Conservation (phyloP, 768 basidiomycete genomes). For the Thelephora aurantiotincta region DNA sequence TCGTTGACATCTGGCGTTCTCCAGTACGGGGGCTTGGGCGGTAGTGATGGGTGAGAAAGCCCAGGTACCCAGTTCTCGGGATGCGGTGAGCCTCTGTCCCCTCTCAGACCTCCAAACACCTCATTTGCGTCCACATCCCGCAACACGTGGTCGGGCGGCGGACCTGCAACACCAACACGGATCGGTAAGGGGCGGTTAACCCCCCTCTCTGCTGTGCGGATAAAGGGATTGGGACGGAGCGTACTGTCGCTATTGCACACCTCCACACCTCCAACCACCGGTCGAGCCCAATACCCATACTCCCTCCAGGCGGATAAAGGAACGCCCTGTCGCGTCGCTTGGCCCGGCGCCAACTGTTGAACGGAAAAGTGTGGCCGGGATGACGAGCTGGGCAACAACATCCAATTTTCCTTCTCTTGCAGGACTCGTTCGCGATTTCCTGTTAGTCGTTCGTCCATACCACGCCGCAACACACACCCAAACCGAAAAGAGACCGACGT, state of each 20-base stretch:
- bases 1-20: conserved; percentile 18
- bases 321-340: conserved; percentile 5
- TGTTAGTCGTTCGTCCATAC: neutral
- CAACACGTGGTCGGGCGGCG: conserved; percentile 13
- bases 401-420: neutral
- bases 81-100: conserved; percentile 13
- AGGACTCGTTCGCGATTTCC: too few relatives aligned
- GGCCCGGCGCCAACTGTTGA: neutral
- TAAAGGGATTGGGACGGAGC: neutral
- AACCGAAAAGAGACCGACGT: neutral
- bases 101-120: conserved; percentile 20
- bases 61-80: conserved; percentile 38
- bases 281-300: conserved; percentile 41
- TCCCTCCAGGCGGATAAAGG: conserved; percentile 34
- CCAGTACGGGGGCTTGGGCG: conserved; percentile 34
- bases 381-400: neutral
- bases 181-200: neutral
- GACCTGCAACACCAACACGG: neutral
- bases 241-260: conserved; percentile 31
- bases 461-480: neutral
- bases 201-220: neutral
- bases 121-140: conserved; percentile 16
- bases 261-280: conserved; percentile 23
- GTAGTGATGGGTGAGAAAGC: conserved; percentile 31
- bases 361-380: neutral